phyloP scores from a whole-genome alignment of 1,284 basidiomycete species.

The Cystobasidium pallidum region DNA sequence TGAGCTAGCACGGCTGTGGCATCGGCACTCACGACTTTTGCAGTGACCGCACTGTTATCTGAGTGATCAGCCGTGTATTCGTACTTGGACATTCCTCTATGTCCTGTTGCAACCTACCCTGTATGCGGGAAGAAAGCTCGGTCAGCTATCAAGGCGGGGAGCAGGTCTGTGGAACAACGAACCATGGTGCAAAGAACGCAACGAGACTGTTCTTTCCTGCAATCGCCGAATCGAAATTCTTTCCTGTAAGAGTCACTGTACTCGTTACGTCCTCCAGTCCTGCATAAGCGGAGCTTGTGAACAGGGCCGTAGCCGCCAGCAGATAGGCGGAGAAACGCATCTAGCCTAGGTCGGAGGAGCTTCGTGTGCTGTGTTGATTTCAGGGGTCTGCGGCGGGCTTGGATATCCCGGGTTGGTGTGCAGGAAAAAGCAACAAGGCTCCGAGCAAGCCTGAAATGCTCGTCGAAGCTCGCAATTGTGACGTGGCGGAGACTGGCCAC shows the following conservation, averaged over 20 bases:
- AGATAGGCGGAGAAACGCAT: constrained; percentile 39
- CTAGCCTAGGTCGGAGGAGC: not conserved
- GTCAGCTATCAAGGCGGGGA: not conserved
- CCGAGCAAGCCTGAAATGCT: too few relatives aligned
- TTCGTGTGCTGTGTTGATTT: too few relatives aligned
- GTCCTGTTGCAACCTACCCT: constrained; percentile 5
- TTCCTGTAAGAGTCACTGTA: constrained; percentile 68
- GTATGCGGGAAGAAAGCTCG: constrained; percentile 8
- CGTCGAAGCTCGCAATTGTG: not conserved
- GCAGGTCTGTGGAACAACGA: not conserved
- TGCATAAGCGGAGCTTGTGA: constrained; percentile 57
- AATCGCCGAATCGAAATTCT: constrained; percentile 71
- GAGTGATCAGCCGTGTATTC: not conserved
- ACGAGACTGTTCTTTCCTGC: constrained; percentile 44
- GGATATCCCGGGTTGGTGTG: not conserved
- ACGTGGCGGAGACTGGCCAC: not conserved
- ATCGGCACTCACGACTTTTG: constrained; percentile 38
- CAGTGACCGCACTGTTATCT: constrained; percentile 59
- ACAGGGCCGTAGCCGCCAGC: constrained; percentile 12
- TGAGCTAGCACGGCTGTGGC: not conserved
- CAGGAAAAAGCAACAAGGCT: too few relatives aligned
- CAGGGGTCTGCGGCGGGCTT: not conserved
- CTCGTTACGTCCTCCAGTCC: constrained; percentile 65
- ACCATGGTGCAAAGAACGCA: constrained; percentile 53
- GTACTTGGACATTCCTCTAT: not conserved